phyloP scores from a whole-genome alignment of 208 protist species.

The Trypanosoma theileri region DNA sequence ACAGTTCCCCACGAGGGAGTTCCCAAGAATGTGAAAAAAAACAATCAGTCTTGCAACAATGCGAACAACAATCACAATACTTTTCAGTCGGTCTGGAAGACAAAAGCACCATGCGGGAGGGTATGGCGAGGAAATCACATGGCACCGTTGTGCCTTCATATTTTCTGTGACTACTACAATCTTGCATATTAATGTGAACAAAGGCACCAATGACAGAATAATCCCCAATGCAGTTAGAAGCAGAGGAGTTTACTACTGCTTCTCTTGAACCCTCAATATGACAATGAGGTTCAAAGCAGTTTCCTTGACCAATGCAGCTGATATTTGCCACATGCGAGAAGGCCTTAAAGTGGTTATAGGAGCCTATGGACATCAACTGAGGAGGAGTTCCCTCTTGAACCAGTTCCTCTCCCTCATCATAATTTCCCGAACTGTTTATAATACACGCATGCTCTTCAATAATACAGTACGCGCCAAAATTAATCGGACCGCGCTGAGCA shows the following conservation, averaged over 20 bases:
- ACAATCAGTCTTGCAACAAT: neutral
- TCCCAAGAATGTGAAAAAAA: constrained; percentile 13
- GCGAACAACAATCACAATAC: neutral
- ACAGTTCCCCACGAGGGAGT: constrained; percentile 7
- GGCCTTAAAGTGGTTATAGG: constrained; percentile 53
- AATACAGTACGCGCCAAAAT: constrained; percentile 41
- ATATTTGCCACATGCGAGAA: constrained; percentile 29
- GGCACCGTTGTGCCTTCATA: neutral
- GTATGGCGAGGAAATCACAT: neutral
- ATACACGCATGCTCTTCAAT: constrained; percentile 48
- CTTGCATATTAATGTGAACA: neutral
- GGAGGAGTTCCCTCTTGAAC: neutral
- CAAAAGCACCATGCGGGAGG: constrained; percentile 6
- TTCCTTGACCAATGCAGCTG: constrained; percentile 29
- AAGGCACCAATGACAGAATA: constrained; percentile 37
- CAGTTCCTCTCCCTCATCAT: neutral
- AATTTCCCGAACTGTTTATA: constrained; percentile 8
- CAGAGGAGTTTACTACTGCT: neutral
- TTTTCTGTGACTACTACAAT: neutral
- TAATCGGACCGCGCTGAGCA: constrained; percentile 26
- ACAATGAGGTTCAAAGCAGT: constrained; percentile 37
- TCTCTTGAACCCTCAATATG: constrained; percentile 7
- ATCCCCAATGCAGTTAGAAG: constrained; percentile 1
- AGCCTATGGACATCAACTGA: constrained; percentile 15
- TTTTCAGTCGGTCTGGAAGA: neutral